Evolutionary conservation across 345 rosid genomes (phyloP), one percentile per base, ranked within the genome.

Genomic region (Boechera retrofracta): DNA sequence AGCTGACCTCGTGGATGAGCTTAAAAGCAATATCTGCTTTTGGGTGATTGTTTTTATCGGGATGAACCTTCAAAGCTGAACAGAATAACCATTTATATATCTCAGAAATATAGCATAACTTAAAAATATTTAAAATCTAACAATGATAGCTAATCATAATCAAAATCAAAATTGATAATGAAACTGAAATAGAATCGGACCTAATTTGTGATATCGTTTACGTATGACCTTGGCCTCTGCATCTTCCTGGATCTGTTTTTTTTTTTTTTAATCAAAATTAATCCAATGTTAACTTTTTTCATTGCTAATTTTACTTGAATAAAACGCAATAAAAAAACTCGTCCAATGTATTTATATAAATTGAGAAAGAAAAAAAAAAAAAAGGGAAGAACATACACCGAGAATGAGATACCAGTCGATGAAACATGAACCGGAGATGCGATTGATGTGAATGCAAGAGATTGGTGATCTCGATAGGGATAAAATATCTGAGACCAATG

Each of bases 391-490:
- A 87, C 98, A 3, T 87, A 93, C 98, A 39, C 90, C 88, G 36
- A 93, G 91, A 75, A 93, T 72, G 71, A 80, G 92, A 82, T 93
- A 93, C 98, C 97, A 93, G 85, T 93, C 96, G 83, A 86, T 81
- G 81, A 93, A 93, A 85, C 73, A 86, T 11, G 82, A 33, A 73
- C 5, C 36, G 35, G 85, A 64, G 26, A 56, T 72, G 55, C 33
- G 72, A 47, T 31, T 56, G 64, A 64, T 84, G 29, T 91, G 98
- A 51, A 79, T 60, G 67, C 98, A 93, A 60, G 84, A 76, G 64
- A 86, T 44, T 60, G 79, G 73, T 57, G 73, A 57, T 57, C 58
- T 78, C 2, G 96, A 87, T 24, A 93, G 21, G 56, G 88, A 83
- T 81, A 89, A 91, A 71, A 93, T 91, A 67, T 91, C 87, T 9